Conservation (phyloP, 2,329 filamentous ascomycete genomes). For the Blastomyces gilchristii region DNA sequence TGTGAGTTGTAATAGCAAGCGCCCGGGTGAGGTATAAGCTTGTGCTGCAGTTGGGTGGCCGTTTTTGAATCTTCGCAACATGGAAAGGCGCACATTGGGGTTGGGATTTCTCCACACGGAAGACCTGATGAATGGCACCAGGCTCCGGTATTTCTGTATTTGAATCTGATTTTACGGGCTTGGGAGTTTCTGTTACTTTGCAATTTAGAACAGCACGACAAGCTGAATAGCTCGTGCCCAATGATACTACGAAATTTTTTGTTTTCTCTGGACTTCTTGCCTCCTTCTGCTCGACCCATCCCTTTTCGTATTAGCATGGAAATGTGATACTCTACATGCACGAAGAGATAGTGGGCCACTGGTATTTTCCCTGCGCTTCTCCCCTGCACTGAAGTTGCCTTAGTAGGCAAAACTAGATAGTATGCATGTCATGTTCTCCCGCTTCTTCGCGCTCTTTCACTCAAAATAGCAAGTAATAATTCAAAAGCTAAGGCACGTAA, state of each 20-base stretch:
- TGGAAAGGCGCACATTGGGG: slow-evolving; percentile 3
- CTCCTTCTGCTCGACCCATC: not conserved
- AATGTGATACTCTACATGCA: no score
- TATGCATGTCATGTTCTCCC: not conserved
- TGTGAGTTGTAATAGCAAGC: slow-evolving; percentile 92
- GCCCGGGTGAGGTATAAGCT: slow-evolving; percentile 46
- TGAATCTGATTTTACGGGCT: not conserved
- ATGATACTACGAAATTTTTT: slow-evolving; percentile 3
- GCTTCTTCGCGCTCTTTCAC: not conserved
- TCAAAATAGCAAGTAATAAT: not conserved
- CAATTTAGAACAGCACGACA: not conserved
- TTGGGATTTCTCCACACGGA: not conserved
- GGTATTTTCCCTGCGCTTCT: no score
- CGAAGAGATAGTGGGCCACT: not conserved
- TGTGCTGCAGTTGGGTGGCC: slow-evolving; percentile 3
- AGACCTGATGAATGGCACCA: not conserved
- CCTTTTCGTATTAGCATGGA: not conserved
- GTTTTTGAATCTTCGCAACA: slow-evolving; percentile 6
- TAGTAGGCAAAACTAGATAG: not conserved
- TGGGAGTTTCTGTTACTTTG: not conserved
- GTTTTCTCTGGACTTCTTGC: not conserved
- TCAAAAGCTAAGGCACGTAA: not conserved
- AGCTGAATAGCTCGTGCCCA: not conserved
- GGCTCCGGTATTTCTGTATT: not conserved
- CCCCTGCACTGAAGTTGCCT: no score